A percentile compares a stretch with the other conserved stretches of the same genome.
phyloP scores from a whole-genome alignment of 108 stramenopile species.

The Thalassiosira profunda region DNA sequence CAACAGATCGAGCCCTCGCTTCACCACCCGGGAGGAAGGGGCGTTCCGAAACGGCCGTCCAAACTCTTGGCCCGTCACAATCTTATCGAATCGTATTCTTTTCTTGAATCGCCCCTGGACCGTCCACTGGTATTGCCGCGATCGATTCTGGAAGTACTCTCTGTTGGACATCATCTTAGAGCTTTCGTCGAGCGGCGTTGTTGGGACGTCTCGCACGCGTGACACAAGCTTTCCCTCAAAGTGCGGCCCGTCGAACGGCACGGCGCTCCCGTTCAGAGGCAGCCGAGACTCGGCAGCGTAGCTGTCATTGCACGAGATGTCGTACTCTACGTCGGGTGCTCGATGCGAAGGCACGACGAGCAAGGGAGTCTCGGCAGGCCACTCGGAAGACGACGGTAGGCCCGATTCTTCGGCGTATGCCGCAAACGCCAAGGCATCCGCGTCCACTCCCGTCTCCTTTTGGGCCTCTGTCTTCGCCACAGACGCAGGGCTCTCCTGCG shows the following conservation, averaged over 20 bases:
- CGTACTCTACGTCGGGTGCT: slow-evolving; percentile 4
- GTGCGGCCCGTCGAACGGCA: slow-evolving; percentile 15
- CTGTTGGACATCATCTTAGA: slow-evolving; percentile 7
- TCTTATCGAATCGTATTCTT: slow-evolving; percentile 38
- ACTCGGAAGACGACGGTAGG: slow-evolving; percentile 24
- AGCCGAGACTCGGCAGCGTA: neutral
- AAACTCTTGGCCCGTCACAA: slow-evolving; percentile 59
- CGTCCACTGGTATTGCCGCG: slow-evolving; percentile 44
- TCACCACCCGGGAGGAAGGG: slow-evolving; percentile 33
- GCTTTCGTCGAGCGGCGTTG: slow-evolving; percentile 3
- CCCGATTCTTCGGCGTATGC: slow-evolving; percentile 31
- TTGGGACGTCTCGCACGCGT: slow-evolving; percentile 31
- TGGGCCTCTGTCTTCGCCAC: neutral
- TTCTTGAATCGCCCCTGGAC: slow-evolving; percentile 47
- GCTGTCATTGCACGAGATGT: neutral
- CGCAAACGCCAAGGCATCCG: slow-evolving; percentile 13
- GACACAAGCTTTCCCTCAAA: slow-evolving; percentile 43
- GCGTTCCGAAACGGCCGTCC: slow-evolving; percentile 43
- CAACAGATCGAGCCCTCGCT: slow-evolving; percentile 31
- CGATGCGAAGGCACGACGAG: slow-evolving; percentile 24
- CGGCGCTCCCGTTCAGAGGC: slow-evolving; percentile 30
- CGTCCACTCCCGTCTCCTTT: neutral
- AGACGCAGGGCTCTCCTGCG: neutral
- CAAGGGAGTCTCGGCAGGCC: slow-evolving; percentile 14
- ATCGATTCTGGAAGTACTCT: slow-evolving; percentile 39